Conservation (phyloP, 805 yeast species). For the Nakazawaea wyomingensis region DNA sequence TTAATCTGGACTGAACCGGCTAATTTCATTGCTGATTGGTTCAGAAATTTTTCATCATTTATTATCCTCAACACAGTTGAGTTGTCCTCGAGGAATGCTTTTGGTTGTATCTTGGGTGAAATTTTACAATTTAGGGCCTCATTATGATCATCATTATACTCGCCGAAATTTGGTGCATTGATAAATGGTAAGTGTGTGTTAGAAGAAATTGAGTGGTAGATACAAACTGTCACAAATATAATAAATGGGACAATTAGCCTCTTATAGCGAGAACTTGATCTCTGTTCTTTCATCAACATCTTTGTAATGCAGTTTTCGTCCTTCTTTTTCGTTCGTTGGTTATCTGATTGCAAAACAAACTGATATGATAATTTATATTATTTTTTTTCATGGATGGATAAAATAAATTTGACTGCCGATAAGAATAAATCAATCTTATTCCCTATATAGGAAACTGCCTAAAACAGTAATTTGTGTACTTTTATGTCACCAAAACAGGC, state of each 20-base stretch:
- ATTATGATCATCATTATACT: too few species aligned
- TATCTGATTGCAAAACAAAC: too few species aligned
- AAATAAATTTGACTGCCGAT: too few species aligned
- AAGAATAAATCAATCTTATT: too few species aligned
- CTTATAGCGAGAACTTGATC: not conserved
- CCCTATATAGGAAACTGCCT: too few species aligned
- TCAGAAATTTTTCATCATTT: conserved; percentile 26
- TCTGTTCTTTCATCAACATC: not conserved
- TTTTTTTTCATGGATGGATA: too few species aligned
- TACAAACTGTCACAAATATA: not conserved
- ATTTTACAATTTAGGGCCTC: conserved; percentile 19
- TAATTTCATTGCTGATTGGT: conserved; percentile 35
- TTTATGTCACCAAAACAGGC: too few species aligned
- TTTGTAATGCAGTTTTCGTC: too few species aligned
- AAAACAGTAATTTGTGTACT: too few species aligned
- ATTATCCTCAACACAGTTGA: conserved; percentile 30
- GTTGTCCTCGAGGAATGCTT: conserved; percentile 25
- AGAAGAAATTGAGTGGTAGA: not conserved
- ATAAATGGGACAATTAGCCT: not conserved
- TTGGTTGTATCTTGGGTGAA: conserved; percentile 19
- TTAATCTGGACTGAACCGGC: conserved; percentile 47
- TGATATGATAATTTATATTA: too few species aligned
- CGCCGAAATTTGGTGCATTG: too few species aligned
- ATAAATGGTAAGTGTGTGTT: not conserved
- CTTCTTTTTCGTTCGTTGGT: too few species aligned